Evolutionary conservation across 495 filamentous ascomycete genomes (phyloP).

Genomic region (Parmelia sp.): DNA sequence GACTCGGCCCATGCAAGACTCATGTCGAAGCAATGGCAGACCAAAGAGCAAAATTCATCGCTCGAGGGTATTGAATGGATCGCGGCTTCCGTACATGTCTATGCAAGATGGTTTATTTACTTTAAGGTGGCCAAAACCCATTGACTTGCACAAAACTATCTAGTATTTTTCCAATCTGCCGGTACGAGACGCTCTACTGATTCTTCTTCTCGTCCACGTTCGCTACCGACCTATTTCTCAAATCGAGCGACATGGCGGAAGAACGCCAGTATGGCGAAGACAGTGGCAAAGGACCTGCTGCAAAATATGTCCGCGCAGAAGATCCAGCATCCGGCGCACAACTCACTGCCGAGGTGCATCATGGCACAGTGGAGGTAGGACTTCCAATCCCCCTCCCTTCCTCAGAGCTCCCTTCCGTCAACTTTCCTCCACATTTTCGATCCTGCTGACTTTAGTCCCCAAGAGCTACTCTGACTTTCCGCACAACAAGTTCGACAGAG

Average conservation of each 20-base stretch:
- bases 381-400: too few species aligned
- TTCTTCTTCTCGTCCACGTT: not conserved
- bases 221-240: not conserved
- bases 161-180: too few species aligned
- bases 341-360: constrained; percentile 13
- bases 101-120: too few species aligned
- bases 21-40: not conserved
- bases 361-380: constrained; percentile 14
- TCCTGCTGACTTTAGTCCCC: not conserved
- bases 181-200: too few species aligned
- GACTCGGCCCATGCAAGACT: not conserved
- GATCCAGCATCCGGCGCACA: constrained; percentile 12
- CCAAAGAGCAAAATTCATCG: not conserved
- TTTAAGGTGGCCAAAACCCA: too few species aligned
- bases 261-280: constrained; percentile 8
- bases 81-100: too few species aligned
- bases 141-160: too few species aligned
- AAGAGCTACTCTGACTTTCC: constrained; percentile 14
- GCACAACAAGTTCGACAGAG: not conserved
- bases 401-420: not conserved
- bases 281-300: constrained; percentile 11
- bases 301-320: constrained; percentile 16
- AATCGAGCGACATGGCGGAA: not conserved
- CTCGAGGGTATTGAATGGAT: not conserved
- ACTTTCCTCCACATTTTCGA: not conserved